Evolutionary conservation across 1,139 yeast genomes (phyloP), one percentile per base, ranked within the genome.

Genomic region (Diutina sp.): DNA sequence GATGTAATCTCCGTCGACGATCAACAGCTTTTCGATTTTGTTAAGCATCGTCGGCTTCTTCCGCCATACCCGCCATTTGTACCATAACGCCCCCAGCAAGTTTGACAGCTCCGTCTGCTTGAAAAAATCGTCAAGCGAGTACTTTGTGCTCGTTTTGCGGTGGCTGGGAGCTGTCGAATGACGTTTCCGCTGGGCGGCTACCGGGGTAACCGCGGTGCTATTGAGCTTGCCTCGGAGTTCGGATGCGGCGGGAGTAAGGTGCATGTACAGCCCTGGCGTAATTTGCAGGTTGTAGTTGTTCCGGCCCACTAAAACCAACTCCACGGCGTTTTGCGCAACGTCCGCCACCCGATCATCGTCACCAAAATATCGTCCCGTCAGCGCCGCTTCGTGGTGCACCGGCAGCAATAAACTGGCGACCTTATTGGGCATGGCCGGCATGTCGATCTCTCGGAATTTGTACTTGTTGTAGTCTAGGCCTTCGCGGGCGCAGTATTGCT

Each of bases 1-100:
- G 16, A 93, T 83, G 65, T 90, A 91, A 64, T 90, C 97, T 21
- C 98, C 98, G 68, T 93, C 98, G 51, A 93, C 81, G 1, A 95
- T 91, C 55, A 93, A 73, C 1, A 90, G 82, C 62, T 95, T 82
- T 62, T 91, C 96, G 60, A 90, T 89, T 56, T 90, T 80, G 58
- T 84, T 83, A 60, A 87, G 82, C 63, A 93, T 85, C 0, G 95
- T 85, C 75, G 91, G 83, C 65, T 90, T 93, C 59, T 95, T 82
- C 62, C 98, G 78, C 88, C 90, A 89, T 0, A 93, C 96, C 50
- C 82, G 85, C 82, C 91, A 81, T 57, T 80, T 78, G 64, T 70
- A 74, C 60, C 75, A 77, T 8, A 74, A 16, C 18, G 46, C 54
- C n/a, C 54, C 54, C 54, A 51, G 46, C 25, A 51, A 25, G 21